These are phyloP conservation scores for Epicoccum nigrum DNA, from an alignment of 2,329 filamentous ascomycete species.

Conservation along the genomic window DNA sequence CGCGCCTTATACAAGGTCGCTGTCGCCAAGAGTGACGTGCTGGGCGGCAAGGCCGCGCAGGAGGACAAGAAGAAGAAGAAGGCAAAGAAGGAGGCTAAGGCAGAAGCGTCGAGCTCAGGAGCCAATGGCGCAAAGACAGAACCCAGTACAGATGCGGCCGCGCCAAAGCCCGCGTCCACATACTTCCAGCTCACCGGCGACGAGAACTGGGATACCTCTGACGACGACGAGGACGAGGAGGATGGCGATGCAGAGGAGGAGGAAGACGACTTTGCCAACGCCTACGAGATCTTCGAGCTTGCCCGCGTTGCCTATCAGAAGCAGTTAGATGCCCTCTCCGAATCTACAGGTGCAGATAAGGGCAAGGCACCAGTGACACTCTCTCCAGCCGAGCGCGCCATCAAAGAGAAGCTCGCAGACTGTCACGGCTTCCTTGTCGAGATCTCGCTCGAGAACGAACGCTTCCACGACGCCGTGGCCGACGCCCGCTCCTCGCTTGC, in stretches of 20 bases:
- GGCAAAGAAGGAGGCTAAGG: constrained; percentile 52
- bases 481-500: constrained; percentile 80
- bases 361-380: constrained; percentile 55
- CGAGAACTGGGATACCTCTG: constrained; percentile 77
- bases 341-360: constrained; percentile 45
- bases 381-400: constrained; percentile 38
- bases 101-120: constrained; percentile 41
- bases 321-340: constrained; percentile 57
- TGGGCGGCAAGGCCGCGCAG: constrained; percentile 77
- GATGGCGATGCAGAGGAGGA: constrained; percentile 55
- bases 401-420: constrained; percentile 85
- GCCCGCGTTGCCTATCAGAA: constrained; percentile 65
- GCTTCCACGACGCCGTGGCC: constrained; percentile 84
- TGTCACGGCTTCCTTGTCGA: constrained; percentile 93
- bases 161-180: constrained; percentile 64
- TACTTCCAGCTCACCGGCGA: constrained; percentile 93
- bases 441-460: constrained; percentile 95
- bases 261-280: constrained; percentile 67
- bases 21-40: constrained; percentile 90
- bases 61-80: constrained; percentile 61
- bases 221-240: constrained; percentile 65
- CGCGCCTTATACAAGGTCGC: constrained; percentile 93
- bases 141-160: constrained; percentile 53
- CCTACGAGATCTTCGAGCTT: constrained; percentile 68
- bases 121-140: constrained; percentile 48